phyloP scores from a whole-genome alignment of 1,284 basidiomycete genomes.

The Puccinia brachypodii region DNA sequence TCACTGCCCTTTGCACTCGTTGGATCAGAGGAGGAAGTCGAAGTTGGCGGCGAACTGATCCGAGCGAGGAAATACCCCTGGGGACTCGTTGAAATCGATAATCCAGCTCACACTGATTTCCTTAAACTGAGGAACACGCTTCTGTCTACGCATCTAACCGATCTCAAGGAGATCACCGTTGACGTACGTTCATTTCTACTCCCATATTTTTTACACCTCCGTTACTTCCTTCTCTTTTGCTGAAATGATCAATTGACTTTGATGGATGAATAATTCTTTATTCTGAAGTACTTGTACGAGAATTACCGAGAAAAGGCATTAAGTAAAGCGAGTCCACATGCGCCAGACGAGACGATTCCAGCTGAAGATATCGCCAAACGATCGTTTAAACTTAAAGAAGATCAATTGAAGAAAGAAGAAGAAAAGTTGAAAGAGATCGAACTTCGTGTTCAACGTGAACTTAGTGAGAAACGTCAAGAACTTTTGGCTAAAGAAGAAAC shows the following conservation, averaged over 20 bases:
- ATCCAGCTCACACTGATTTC: slow-evolving; percentile 98
- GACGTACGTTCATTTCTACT: slow-evolving; percentile 76
- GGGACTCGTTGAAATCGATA: slow-evolving; percentile 99
- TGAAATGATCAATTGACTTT: too few species aligned
- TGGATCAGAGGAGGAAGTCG: slow-evolving; percentile 94
- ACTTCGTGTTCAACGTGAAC: slow-evolving; percentile 95
- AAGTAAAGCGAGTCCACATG: slow-evolving; percentile 68
- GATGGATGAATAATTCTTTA: too few species aligned
- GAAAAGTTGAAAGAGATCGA: slow-evolving; percentile 90
- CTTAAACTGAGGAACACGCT: slow-evolving; percentile 84
- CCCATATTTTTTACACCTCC: too few species aligned
- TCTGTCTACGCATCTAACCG: slow-evolving; percentile 59
- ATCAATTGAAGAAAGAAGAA: slow-evolving; percentile 87
- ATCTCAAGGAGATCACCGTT: slow-evolving; percentile 71
- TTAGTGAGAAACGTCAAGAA: slow-evolving; percentile 98
- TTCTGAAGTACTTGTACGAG: slow-evolving; percentile 63
- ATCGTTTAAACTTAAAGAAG: slow-evolving; percentile 94
- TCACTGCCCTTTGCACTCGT: slow-evolving; percentile 95
- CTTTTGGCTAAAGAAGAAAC: slow-evolving; percentile 62
- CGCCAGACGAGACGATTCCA: slow-evolving; percentile 57
- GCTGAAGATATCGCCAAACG: slow-evolving; percentile 98
- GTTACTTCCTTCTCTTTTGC: too few species aligned
- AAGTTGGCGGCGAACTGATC: slow-evolving; percentile 78
- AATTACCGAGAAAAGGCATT: slow-evolving; percentile 99
- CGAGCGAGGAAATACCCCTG: slow-evolving; percentile 91